Evolutionary conservation across 75 land plant genomes (phyloP).

Genomic region (Pseudotsuga menziesii): DNA sequence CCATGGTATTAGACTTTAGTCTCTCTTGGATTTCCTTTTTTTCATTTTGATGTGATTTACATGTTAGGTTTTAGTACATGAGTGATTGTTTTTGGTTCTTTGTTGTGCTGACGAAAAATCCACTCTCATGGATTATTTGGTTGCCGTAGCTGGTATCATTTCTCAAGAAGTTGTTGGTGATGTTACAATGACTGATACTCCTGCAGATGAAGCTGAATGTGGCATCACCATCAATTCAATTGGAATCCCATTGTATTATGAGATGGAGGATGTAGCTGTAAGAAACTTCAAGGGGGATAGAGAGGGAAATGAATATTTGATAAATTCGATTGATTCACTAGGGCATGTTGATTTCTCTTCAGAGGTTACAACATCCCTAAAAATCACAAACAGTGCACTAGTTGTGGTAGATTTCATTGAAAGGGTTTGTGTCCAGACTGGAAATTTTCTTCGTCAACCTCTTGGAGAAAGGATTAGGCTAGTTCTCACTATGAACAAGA

Average conservation of each 20-base stretch:
- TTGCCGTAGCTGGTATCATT: constrained; percentile 79
- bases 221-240: constrained; percentile 65
- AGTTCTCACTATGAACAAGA: constrained; percentile 93
- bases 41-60: too few species aligned
- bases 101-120: constrained; percentile 46
- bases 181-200: constrained; percentile 76
- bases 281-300: constrained; percentile 56
- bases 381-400: constrained; percentile 90
- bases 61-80: not conserved
- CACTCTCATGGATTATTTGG: constrained; percentile 67
- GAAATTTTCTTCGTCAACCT: constrained; percentile 89
- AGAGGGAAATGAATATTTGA: constrained; percentile 66
- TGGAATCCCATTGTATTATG: constrained; percentile 77
- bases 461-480: constrained; percentile 88
- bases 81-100: not conserved
- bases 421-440: constrained; percentile 94
- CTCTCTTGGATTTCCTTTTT: not conserved
- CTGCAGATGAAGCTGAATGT: constrained; percentile 51
- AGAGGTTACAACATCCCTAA: constrained; percentile 54
- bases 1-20: constrained; percentile 38
- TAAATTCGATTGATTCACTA: constrained; percentile 76
- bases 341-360: constrained; percentile 77
- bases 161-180: constrained; percentile 81
- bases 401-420: constrained; percentile 95
- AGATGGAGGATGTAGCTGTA: constrained; percentile 63